Percentiles rank a stretch among this genome's conserved stretches.
These are phyloP conservation scores for Periconia macrospinosa DNA, from an alignment of 2,329 filamentous ascomycete species.

Conservation along the genomic window DNA sequence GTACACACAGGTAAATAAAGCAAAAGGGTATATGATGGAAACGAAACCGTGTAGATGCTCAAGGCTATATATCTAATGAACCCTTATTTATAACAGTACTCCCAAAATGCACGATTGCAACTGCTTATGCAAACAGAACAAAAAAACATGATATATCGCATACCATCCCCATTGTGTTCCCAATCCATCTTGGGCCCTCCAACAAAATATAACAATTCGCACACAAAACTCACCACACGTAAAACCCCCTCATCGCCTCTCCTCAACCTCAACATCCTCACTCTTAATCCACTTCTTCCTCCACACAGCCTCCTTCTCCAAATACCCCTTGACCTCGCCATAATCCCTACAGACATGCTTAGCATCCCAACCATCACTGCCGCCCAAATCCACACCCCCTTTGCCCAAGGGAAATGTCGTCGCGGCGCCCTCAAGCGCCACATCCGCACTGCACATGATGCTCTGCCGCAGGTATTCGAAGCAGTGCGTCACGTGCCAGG, in stretches of 20 bases:
- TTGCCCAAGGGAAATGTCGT: conserved; percentile 31
- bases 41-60: too few relatives aligned
- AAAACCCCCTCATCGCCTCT: not conserved
- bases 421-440: conserved; percentile 35
- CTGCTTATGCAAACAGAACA: too few relatives aligned
- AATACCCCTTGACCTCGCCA: conserved; percentile 29
- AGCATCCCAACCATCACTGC: conserved; percentile 39
- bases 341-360: conserved; percentile 39
- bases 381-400: conserved; percentile 30
- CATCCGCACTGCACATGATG: conserved; percentile 38
- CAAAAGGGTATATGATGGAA: too few relatives aligned
- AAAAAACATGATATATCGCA: too few relatives aligned
- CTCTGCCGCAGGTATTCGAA: conserved; percentile 39
- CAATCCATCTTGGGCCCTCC: too few relatives aligned
- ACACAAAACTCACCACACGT: too few relatives aligned
- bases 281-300: conserved; percentile 31
- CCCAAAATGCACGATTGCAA: too few relatives aligned
- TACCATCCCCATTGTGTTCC: too few relatives aligned
- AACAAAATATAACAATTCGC: too few relatives aligned
- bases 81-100: too few relatives aligned
- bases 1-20: too few relatives aligned
- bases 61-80: too few relatives aligned
- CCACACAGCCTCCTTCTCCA: conserved; percentile 31
- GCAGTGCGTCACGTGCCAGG: conserved; percentile 40
- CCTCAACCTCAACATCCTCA: not conserved